Base-by-base conservation (phyloP, 805 yeast species). In the Naumovozyma castellii region DNA sequence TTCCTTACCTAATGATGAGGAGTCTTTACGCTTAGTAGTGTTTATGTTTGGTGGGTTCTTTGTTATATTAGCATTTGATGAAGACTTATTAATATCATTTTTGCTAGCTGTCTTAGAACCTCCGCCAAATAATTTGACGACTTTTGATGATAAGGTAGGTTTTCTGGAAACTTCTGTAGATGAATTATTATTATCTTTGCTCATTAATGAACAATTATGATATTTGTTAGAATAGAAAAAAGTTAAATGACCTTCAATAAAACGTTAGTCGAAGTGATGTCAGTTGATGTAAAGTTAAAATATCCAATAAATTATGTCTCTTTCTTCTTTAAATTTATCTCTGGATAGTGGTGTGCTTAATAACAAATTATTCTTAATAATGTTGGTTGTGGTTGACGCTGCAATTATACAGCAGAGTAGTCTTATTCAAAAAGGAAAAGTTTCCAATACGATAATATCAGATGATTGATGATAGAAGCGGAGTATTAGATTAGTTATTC, bases 51-150 rank as follows among this genome's bases (percentile, higher is more conserved):
- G n/a, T n/a, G n/a, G n/a, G n/a, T n/a, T n/a, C n/a, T n/a, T n/a
- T 6, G 36, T 18, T 13, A 27, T 34, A 22, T 19, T 34, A 13
- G 17, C 28, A n/a, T 34, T 34, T 34, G 36, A 34, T 18, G 9
- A 6, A 10, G 27, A 22, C 27, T 6, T 6, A 10, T 22, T 22
- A 10, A 22, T 22, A 22, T 22, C 27, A 22, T 22, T 22, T 10
- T 22, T 6, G 27, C 27, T 22, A 6, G 27, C 27, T 6, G 27
- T 22, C 10, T 22, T 22, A 6, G 27, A 22, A 22, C 18, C 19
- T 2, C 31, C 34, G 16, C 39, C 39, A 37, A 43, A 43, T 35
- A 44, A 32, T 17, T 44, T 44, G 18, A 36, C 41, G 16, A 37
- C 39, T 29, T 39, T 44, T 14, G 20, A 35, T 16, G 42, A 43